Base-by-base conservation (phyloP, 768 basidiomycete species). In the Termitomyces heimii region DNA sequence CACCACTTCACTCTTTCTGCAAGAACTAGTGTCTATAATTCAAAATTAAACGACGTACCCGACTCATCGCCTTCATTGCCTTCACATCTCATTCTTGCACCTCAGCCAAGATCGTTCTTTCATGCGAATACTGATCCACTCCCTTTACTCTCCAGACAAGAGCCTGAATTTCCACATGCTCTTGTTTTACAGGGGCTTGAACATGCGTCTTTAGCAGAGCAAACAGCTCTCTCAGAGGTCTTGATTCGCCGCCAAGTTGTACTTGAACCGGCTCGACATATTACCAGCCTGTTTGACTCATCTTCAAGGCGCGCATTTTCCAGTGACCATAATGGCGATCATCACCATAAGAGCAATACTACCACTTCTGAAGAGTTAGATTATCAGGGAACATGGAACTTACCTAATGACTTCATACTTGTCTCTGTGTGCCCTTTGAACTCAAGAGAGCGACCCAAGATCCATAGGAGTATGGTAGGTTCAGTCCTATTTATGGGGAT, bases 181-280 rank as follows among this genome's bases (percentile, higher is more conserved):
- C 70, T 92, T 3, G 85, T 91, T 4, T 67, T 89, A 7, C 82
- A 87, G 3, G 86, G 87, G 0, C 76, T 92, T n/a, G 89, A 92
- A 65, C 70, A 84, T 64, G 77, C 83, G 1, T 74, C 70, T 47
- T 56, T 77, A 14, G 65, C 77, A 1, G 80, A 80, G 6, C 90
- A 92, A 63, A 73, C 83, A 34, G 76, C 84, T 2, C 69, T 92
- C 29, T 67, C 80, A 3, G 71, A 71, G 37, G 81, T 81, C 0
- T 69, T 92, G 43, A 62, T 73, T 16, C 82, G 86, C 40, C 73
- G 71, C 54, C 75, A 77, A 42, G 68, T 91, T 10, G 63, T 78
- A 13, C 63, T 88, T 31, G 77, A 80, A 32, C 66, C 24, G 31
- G 53, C 44, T 46, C 57, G 55, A 49, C 37, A 59, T 60, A 28